phyloP scores from a whole-genome alignment of 345 rosid species.

The Populus euphratica region DNA sequence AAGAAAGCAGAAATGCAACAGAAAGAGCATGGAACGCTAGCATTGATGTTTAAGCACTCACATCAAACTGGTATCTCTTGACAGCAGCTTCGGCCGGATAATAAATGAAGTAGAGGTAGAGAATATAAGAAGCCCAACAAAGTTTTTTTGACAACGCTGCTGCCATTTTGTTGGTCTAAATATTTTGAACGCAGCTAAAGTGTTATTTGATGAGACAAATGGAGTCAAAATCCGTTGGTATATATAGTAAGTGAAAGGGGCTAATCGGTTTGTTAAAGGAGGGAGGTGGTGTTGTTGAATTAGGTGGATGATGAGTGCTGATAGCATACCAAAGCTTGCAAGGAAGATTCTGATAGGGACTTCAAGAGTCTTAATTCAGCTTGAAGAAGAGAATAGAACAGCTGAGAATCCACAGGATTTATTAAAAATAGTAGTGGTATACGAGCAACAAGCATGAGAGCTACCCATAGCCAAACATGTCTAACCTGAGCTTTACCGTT shows the following conservation, averaged over 20 bases:
- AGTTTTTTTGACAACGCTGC: not conserved
- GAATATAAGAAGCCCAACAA: not conserved
- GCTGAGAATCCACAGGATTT: not conserved
- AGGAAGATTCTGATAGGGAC: conserved; percentile 18
- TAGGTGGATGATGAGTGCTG: not conserved
- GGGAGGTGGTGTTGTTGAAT: conserved; percentile 6
- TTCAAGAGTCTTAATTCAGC: not conserved
- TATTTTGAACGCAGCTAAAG: not conserved
- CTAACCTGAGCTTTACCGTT: conserved; percentile 3
- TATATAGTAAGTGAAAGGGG: not conserved
- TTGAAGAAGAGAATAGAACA: conserved; percentile 5
- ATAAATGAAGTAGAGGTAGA: conserved; percentile 7
- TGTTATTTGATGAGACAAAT: not conserved
- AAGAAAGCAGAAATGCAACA: too few species aligned
- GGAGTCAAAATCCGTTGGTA: not conserved
- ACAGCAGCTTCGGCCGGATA: conserved; percentile 1
- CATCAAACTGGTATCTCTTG: conserved; percentile 19
- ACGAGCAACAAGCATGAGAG: not conserved
- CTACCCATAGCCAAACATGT: not conserved
- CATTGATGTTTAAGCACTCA: not conserved
- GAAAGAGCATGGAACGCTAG: too few species aligned
- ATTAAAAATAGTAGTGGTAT: not conserved
- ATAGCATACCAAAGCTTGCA: conserved; percentile 11
- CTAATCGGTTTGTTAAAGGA: conserved; percentile 9
- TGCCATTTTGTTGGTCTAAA: conserved; percentile 5